Base-by-base conservation (phyloP, 352 stramenopile genomes). In the Globisporangium carolinianum region DNA sequence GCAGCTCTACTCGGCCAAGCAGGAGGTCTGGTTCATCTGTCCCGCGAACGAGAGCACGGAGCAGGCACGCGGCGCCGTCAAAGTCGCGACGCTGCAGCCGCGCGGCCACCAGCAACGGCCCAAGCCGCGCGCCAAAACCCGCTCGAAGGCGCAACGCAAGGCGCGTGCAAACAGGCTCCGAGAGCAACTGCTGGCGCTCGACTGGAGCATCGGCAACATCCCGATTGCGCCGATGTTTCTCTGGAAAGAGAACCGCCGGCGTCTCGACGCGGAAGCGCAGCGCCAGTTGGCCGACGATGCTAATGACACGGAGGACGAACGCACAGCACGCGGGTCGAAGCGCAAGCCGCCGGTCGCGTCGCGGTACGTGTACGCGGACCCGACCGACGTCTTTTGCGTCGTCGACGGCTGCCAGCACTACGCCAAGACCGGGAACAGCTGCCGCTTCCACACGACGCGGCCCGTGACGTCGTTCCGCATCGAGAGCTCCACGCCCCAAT, bases 131-230 rank as follows among this genome's bases (percentile, higher is more conserved):
- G 36, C 17, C 41, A 61, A 61, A 39, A 46, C 60, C 38, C 69
- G 69, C 46, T 68, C 67, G 24, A 66, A 49, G 6, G 36, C 15
- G 12, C 51, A 37, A 2, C 65, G 69, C 8, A 69, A 67, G 39
- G 58, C 53, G 17, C 75, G 71, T n/a, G 52, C 71, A 49, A 66
- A 68, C 39, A 62, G 67, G 14, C 61, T 71, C 43, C 76, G 75
- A 35, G 81, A 91, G 58, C 64, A 76, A 50, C 61, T 72, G 58
- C 65, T 67, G 35, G 81, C 78, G 50, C 54, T 72, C 12, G 81
- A 91, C 56, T 89, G 75, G 71, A 91, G 78, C 60, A 55, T 84
- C 15, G 80, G 80, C 52, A 88, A 88, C 45, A 62, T 86, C 55
- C 58, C 71, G 0, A 18, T 69, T 47, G 65, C 78, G 48, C 71